Percentiles rank a stretch among this genome's conserved stretches.
Conservation (phyloP, 164 flowering plant genomes). For the Kalanchoe fedtschenkoi region DNA sequence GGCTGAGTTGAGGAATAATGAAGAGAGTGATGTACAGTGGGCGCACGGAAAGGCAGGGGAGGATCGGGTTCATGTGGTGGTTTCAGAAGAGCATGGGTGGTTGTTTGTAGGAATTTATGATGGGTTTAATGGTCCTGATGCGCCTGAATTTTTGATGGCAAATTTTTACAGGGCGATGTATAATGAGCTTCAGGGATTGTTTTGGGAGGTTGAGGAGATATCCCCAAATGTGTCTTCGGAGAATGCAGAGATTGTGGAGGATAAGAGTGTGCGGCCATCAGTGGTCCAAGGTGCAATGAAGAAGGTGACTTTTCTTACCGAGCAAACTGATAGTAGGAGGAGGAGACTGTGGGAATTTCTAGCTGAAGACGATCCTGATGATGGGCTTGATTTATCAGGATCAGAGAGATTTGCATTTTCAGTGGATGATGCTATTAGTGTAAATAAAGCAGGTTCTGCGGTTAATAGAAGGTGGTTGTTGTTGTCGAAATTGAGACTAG, state of each 20-base stretch:
- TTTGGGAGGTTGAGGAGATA: slow-evolving; percentile 59
- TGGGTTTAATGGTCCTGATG: slow-evolving; percentile 98
- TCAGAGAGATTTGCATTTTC: slow-evolving; percentile 89
- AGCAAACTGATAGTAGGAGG: slow-evolving; percentile 30
- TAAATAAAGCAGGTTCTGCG: slow-evolving; percentile 50
- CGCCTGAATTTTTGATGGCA: slow-evolving; percentile 93
- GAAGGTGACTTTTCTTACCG: slow-evolving; percentile 55
- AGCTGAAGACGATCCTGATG: slow-evolving; percentile 69
- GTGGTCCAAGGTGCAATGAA: slow-evolving; percentile 28
- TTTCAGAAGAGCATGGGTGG: slow-evolving; percentile 96
- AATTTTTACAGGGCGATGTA: slow-evolving; percentile 81
- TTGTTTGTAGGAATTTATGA: slow-evolving; percentile 95
- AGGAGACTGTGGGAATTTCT: slow-evolving; percentile 79
- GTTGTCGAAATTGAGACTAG: slow-evolving; percentile 68
- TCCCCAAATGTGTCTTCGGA: slow-evolving; percentile 11
- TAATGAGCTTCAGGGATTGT: slow-evolving; percentile 77
- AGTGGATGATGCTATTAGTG: slow-evolving; percentile 65
- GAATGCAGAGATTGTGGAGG: slow-evolving; percentile 6
- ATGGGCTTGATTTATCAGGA: slow-evolving; percentile 90
- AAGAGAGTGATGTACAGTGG: slow-evolving; percentile 67
- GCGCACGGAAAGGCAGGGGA: slow-evolving; percentile 98
- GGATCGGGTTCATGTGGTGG: slow-evolving; percentile 96
- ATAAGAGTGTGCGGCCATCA: slow-evolving; percentile 4
- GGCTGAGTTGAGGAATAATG: slow-evolving; percentile 21
- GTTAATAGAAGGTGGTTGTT: slow-evolving; percentile 52